These are phyloP conservation scores for Metarhizium robertsii DNA, from an alignment of 2,329 filamentous ascomycete species.

Conservation along the genomic window DNA sequence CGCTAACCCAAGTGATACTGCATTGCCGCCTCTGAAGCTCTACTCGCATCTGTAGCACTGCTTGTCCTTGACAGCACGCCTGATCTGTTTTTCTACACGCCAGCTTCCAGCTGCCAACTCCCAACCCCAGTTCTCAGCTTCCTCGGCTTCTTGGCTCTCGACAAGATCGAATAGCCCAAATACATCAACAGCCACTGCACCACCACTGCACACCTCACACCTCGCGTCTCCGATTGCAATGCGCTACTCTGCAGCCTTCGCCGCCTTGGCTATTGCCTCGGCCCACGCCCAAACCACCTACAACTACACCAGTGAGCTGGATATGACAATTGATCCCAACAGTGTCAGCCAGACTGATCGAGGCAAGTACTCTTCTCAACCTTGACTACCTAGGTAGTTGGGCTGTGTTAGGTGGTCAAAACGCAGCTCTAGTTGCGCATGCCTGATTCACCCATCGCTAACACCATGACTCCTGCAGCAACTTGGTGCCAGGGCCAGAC, in stretches of 20 bases:
- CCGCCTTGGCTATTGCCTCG: conserved; percentile 35
- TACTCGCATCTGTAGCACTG: conserved; percentile 4
- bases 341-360: conserved; percentile 22
- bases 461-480: conserved; percentile 22
- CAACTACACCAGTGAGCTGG: conserved; percentile 33
- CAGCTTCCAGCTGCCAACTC: not conserved
- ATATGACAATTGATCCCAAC: conserved; percentile 32
- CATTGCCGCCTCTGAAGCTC: conserved; percentile 5
- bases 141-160: too few species aligned
- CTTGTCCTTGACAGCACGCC: conserved; percentile 1
- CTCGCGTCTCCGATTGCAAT: conserved; percentile 18
- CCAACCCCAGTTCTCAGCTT: not conserved
- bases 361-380: conserved; percentile 25
- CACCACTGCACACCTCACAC: not conserved
- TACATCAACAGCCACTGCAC: not conserved
- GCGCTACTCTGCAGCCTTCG: conserved; percentile 29
- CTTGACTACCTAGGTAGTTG: not conserved
- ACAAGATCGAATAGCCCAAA: not conserved
- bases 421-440: not conserved
- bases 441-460: not conserved
- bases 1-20: conserved; percentile 1
- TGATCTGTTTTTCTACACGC: conserved; percentile 1
- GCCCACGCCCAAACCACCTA: conserved; percentile 24
- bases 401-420: not conserved
- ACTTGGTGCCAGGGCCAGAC: conserved; percentile 42